Base-by-base conservation (phyloP, 73 alveolate species). In the Stentor roeselii region DNA sequence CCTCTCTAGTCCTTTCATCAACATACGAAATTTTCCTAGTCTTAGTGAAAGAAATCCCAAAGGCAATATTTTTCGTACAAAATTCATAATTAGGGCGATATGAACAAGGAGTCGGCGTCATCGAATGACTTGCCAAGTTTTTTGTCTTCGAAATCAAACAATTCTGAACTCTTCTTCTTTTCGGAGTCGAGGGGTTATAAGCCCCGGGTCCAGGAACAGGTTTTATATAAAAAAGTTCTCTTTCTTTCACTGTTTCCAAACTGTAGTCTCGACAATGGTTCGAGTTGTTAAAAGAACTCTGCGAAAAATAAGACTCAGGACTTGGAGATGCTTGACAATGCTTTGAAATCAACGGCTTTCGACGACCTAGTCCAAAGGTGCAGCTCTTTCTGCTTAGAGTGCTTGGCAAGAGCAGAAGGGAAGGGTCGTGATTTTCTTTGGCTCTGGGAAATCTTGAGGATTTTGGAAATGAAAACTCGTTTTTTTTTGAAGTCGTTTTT, bases 291-390 rank as follows among this genome's bases (percentile, higher is more conserved):
- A 50, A 50, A 11, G 21, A 50, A 50, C 67, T 50, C 67, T 21
- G 6, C 21, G 21, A 50, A 50, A 21, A 6, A 50, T 50, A 50
- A 11, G 30, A 11, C 30, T 50, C 21, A 11, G 67, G 67, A 50
- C 67, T 50, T 50, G 67, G 67, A 11, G 67, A 50, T 11, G 6
- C 67, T 50, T 50, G 67, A 50, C 67, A 50, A 50, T 50, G 67
- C 21, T 6, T 50, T 50, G 67, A 50, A 11, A 11, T 50, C 6
- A 21, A 21, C 21, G 6, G 30, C 67, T 21, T 11, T 21, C 67
- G 6, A 11, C 21, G 6, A 6, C 67, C 67, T 11, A 11, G 21
- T 11, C 67, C 67, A 21, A 50, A 50, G 21, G 30, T 21, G 21
- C 67, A 50, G 67, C 30, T 50, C 67, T 50, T 50, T 50, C 21